Conservation (phyloP, 2,329 filamentous ascomycete species). For the Lachnellula occidentalis region DNA sequence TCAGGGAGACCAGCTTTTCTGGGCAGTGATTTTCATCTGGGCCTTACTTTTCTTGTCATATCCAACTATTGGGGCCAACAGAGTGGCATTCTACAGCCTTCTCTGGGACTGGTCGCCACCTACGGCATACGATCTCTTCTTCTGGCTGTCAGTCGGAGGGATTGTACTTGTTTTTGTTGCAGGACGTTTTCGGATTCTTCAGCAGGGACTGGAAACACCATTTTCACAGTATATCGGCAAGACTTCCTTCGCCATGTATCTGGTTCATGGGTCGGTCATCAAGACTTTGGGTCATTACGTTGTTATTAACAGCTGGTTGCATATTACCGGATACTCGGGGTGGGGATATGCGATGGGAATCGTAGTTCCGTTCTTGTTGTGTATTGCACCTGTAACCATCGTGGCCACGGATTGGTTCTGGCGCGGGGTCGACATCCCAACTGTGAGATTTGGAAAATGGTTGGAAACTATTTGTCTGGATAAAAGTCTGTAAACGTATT, state of each 20-base stretch:
- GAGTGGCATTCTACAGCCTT: background rate
- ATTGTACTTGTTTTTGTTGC: background rate
- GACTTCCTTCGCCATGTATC: slow-evolving; percentile 47
- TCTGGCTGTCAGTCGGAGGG: background rate
- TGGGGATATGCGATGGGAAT: slow-evolving; percentile 1
- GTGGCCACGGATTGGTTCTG: slow-evolving; percentile 1
- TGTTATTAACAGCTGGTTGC: background rate
- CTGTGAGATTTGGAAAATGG: background rate
- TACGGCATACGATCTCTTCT: background rate
- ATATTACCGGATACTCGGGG: background rate
- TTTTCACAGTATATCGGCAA: slow-evolving; percentile 48
- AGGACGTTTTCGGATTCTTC: slow-evolving; percentile 30
- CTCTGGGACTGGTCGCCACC: background rate
- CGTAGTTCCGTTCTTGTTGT: background rate
- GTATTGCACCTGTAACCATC: background rate
- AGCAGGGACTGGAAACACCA: slow-evolving; percentile 38
- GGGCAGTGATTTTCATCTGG: background rate
- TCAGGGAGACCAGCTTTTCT: background rate
- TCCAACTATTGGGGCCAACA: background rate
- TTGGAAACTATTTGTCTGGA: background rate
- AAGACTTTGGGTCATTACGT: background rate
- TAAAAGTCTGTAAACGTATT: background rate
- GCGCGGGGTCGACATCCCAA: background rate
- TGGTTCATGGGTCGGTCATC: slow-evolving; percentile 42
- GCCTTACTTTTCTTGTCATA: background rate